Evolutionary conservation across 257 asterid genomes (phyloP).

Genomic region (Parsonsia alboflavescens): DNA sequence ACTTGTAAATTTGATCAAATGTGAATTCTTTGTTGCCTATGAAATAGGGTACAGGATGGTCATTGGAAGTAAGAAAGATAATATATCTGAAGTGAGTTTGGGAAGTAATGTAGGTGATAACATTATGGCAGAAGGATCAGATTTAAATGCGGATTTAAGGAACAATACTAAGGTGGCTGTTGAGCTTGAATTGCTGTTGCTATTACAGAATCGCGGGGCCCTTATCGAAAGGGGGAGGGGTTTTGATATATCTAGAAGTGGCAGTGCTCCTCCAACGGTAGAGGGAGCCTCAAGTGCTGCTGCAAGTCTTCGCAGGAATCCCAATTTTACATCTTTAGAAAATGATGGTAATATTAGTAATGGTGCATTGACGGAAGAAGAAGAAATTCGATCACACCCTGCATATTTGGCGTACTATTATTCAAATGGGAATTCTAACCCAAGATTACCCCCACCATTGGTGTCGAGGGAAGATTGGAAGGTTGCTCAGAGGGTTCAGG

Average conservation of each 20-base stretch:
- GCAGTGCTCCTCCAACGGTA: conserved; percentile 84
- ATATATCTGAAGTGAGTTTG: conserved; percentile 24
- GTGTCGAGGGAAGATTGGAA: conserved; percentile 84
- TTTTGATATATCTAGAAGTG: conserved; percentile 54
- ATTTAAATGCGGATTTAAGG: conserved; percentile 41
- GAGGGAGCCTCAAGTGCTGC: conserved; percentile 61
- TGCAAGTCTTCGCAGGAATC: conserved; percentile 39
- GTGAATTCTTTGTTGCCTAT: neutral
- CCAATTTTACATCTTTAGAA: conserved; percentile 27
- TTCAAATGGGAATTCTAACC: conserved; percentile 71
- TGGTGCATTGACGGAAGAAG: conserved; percentile 42
- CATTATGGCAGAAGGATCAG: conserved; percentile 32
- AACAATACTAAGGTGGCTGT: conserved; percentile 38
- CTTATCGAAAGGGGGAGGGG: conserved; percentile 47
- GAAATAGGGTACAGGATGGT: conserved; percentile 17
- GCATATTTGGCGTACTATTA: conserved; percentile 70
- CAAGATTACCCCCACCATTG: conserved; percentile 79
- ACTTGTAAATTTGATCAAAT: neutral
- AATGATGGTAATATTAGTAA: conserved; percentile 17
- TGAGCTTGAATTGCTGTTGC: conserved; percentile 54
- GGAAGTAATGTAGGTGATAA: conserved; percentile 13
- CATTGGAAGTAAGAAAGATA: conserved; percentile 14
- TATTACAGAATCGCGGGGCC: conserved; percentile 38
- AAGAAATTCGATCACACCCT: conserved; percentile 70
- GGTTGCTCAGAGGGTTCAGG: conserved; percentile 61